These are phyloP conservation scores for Podaxis sp. DNA, from an alignment of 768 basidiomycete species.

Conservation along the genomic window DNA sequence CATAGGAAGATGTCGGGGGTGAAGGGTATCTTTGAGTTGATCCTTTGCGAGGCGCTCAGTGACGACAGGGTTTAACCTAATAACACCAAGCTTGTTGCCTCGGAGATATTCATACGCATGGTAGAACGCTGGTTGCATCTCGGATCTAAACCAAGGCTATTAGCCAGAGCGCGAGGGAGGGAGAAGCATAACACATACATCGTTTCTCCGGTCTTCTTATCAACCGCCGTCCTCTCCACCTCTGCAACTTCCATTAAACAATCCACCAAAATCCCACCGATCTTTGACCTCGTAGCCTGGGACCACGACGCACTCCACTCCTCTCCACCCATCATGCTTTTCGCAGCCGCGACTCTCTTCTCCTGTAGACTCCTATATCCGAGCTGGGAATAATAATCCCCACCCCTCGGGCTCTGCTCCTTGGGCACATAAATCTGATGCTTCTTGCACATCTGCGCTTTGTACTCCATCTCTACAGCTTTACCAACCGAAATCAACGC, in stretches of 20 bases:
- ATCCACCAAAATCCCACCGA: constrained; percentile 84
- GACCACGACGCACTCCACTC: constrained; percentile 85
- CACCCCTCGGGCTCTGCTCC: constrained; percentile 26
- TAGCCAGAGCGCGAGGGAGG: constrained; percentile 5
- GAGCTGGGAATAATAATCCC: constrained; percentile 53
- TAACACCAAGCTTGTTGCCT: constrained; percentile 92
- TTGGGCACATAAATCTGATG: constrained; percentile 55
- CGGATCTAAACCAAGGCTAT: constrained; percentile 43
- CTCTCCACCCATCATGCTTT: constrained; percentile 64
- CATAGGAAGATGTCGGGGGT: constrained; percentile 97
- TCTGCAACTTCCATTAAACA: constrained; percentile 82
- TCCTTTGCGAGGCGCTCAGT: constrained; percentile 78
- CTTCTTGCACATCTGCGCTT: constrained; percentile 74
- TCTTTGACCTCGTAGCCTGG: constrained; percentile 66
- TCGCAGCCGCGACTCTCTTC: constrained; percentile 64
- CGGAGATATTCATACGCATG: constrained; percentile 92
- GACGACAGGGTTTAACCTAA: constrained; percentile 82
- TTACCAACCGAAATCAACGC: constrained; percentile 79
- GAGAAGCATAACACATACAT: constrained; percentile 47
- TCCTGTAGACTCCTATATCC: constrained; percentile 64
- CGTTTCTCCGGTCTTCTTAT: constrained; percentile 58
- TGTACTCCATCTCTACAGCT: constrained; percentile 89
- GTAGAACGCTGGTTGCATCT: constrained; percentile 87
- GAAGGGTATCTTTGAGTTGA: constrained; percentile 64
- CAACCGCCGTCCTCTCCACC: constrained; percentile 58